A percentile compares a stretch with the other conserved stretches of the same genome.
These are phyloP conservation scores for Alternaria burnsii DNA, from an alignment of 2,329 filamentous ascomycete species.

Conservation along the genomic window DNA sequence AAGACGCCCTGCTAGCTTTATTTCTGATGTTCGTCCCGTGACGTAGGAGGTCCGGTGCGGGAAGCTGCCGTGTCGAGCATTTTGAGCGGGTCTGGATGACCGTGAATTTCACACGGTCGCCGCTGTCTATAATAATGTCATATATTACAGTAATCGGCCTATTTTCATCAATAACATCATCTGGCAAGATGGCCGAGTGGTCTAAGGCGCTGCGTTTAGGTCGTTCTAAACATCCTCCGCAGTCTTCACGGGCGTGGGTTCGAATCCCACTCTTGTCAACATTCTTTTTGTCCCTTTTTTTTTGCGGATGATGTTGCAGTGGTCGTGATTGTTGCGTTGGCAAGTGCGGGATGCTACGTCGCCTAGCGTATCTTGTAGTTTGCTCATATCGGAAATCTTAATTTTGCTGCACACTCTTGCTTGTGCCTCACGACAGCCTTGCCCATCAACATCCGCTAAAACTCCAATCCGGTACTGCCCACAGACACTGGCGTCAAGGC, in stretches of 20 bases:
- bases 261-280: slow-evolving; percentile 37
- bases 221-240: slow-evolving; percentile 28
- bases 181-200: too few species aligned
- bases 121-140: too few species aligned
- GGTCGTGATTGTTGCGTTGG: too few species aligned
- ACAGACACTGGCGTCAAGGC: not conserved
- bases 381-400: not conserved
- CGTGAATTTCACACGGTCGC: too few species aligned
- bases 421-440: not conserved
- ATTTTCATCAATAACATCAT: not conserved
- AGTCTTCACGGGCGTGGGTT: slow-evolving; percentile 37
- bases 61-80: too few species aligned
- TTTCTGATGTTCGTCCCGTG: too few species aligned
- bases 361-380: not conserved
- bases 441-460: not conserved
- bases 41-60: too few species aligned
- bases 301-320: too few species aligned
- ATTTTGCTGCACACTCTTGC: not conserved
- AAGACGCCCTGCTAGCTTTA: too few species aligned
- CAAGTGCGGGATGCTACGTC: too few species aligned
- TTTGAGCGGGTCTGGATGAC: too few species aligned
- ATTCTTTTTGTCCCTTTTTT: not conserved
- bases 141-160: too few species aligned
- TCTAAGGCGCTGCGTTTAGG: slow-evolving; percentile 45
- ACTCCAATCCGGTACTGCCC: not conserved